phyloP scores from a whole-genome alignment of 2,329 filamentous ascomycete species.

The Colletotrichum simmondsii region DNA sequence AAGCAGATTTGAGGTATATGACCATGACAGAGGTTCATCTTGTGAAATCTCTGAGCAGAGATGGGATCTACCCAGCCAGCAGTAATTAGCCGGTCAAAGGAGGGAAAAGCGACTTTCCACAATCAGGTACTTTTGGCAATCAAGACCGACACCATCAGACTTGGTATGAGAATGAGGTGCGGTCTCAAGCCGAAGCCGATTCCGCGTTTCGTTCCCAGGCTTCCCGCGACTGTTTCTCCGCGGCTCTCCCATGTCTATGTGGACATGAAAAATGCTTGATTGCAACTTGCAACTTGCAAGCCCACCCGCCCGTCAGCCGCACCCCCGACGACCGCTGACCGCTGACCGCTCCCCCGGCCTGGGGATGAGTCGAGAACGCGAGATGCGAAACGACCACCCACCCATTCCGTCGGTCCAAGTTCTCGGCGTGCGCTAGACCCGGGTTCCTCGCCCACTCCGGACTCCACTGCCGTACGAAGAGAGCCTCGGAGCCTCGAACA shows the following conservation, averaged over 20 bases:
- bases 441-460: not conserved
- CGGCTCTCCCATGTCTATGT: not conserved
- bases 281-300: not conserved
- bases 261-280: not conserved
- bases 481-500: not conserved
- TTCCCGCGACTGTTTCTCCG: not conserved
- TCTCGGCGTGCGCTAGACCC: constrained; percentile 14
- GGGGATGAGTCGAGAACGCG: constrained; percentile 4
- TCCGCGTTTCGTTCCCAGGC: not conserved
- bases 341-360: not conserved
- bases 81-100: not conserved
- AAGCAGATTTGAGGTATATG: not conserved
- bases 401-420: not conserved
- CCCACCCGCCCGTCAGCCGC: not conserved
- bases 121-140: not conserved
- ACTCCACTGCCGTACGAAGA: not conserved
- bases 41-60: not conserved
- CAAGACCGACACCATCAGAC: not conserved
- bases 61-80: not conserved
- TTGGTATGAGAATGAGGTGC: not conserved
- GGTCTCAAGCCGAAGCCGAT: not conserved
- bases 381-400: not conserved
- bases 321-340: not conserved
- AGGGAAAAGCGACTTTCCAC: not conserved
- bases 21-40: not conserved